Conservation (phyloP, 106 monocot genomes). For the Platanthera zijinensis region DNA sequence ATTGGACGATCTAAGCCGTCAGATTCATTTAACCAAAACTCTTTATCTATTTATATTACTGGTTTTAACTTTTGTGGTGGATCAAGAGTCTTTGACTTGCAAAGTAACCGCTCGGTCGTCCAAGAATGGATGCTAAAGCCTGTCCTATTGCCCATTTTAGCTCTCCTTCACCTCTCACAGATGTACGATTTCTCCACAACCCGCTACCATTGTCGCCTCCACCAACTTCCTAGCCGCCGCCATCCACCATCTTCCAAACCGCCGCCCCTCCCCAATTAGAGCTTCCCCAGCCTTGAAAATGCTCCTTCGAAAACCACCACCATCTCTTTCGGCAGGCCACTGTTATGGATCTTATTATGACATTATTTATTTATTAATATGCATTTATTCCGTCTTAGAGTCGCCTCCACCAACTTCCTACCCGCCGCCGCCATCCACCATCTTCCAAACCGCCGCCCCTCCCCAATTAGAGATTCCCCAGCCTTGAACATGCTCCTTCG, state of each 20-base stretch:
- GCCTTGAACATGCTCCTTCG: neutral
- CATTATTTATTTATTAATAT: too few species aligned
- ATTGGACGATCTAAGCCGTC: too few species aligned
- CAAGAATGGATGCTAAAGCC: too few species aligned
- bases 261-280: neutral
- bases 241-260: neutral
- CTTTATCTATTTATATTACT: too few species aligned
- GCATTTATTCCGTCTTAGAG: too few species aligned
- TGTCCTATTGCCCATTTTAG: neutral
- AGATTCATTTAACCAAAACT: too few species aligned
- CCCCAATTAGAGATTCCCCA: neutral
- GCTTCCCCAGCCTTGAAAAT: neutral
- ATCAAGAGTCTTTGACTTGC: too few species aligned
- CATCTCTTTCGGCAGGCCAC: neutral
- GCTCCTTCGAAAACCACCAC: neutral
- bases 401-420: too few species aligned
- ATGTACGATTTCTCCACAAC: neutral
- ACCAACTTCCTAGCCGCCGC: neutral
- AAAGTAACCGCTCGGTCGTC: too few species aligned
- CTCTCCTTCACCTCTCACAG: neutral
- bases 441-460: neutral
- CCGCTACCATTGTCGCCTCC: neutral
- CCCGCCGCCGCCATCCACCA: neutral
- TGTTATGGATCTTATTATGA: too few species aligned
- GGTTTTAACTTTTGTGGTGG: too few species aligned